phyloP scores from a whole-genome alignment of 345 rosid genomes.

The Eucalyptus erythrocorys region DNA sequence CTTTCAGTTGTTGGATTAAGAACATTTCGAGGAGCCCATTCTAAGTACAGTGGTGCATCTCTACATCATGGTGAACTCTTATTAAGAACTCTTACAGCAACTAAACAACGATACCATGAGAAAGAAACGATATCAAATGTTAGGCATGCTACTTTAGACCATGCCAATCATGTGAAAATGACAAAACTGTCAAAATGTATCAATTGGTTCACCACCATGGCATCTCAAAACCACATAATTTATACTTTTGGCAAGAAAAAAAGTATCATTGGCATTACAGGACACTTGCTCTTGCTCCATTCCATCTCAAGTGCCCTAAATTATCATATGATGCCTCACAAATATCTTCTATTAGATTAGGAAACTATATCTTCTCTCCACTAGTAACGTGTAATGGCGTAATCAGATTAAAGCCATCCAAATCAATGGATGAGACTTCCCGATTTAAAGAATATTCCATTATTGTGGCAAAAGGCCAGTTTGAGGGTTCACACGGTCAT shows the following conservation, averaged over 20 bases:
- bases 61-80: constrained; percentile 17
- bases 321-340: neutral
- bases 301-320: neutral
- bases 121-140: neutral
- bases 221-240: neutral
- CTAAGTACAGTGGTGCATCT: constrained; percentile 84
- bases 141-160: neutral
- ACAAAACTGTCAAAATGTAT: neutral
- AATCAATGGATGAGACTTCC: neutral
- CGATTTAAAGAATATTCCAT: neutral
- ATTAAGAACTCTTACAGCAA: neutral
- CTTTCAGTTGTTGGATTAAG: constrained; percentile 32
- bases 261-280: neutral
- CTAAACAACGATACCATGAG: neutral
- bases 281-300: neutral
- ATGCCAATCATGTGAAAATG: neutral
- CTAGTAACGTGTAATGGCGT: neutral
- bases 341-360: neutral
- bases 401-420: neutral
- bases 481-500: neutral
- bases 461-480: neutral
- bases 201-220: neutral
- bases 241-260: neutral
- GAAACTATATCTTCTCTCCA: neutral
- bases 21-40: constrained; percentile 83